Evolutionary conservation across 2,329 filamentous ascomycete genomes (phyloP).

Genomic region (Beauveria australis): DNA sequence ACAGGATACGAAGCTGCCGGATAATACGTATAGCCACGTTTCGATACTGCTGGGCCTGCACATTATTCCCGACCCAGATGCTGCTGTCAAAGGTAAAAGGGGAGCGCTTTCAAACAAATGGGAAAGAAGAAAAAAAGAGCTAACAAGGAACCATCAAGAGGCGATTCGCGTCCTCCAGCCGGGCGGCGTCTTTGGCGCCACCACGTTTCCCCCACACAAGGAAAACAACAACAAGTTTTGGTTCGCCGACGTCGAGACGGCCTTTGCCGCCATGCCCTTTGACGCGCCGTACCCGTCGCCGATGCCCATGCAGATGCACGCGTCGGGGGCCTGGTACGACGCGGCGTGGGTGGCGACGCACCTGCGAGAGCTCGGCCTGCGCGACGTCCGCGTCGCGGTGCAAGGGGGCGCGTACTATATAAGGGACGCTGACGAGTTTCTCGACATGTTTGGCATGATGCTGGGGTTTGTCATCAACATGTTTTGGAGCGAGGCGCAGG

Average conservation of each 20-base stretch:
- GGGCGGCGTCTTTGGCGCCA: conserved; percentile 29
- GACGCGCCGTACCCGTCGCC: conserved; percentile 26
- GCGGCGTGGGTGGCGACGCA: conserved; percentile 30
- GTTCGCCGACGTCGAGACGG: conserved; percentile 28
- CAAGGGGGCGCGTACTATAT: conserved; percentile 22
- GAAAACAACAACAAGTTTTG: conserved; percentile 23
- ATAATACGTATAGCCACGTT: conserved; percentile 34
- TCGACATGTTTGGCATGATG: conserved; percentile 30
- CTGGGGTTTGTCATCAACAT: conserved; percentile 27
- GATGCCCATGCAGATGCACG: conserved; percentile 31
- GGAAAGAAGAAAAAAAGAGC: background rate
- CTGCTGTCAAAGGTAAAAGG: conserved; percentile 20
- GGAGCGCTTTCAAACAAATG: background rate
- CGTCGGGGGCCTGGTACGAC: conserved; percentile 31
- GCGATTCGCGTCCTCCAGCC: conserved; percentile 30
- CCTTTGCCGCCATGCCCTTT: conserved; percentile 33
- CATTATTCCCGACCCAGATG: conserved; percentile 33
- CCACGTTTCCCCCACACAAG: conserved; percentile 28
- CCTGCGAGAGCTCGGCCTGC: conserved; percentile 27
- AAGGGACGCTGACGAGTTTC: conserved; percentile 27
- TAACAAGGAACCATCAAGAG: conserved; percentile 19
- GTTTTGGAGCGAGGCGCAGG: conserved; percentile 32
- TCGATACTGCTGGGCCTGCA: conserved; percentile 40
- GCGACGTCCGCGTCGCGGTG: conserved; percentile 28
- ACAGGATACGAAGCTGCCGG: conserved; percentile 32